These are phyloP conservation scores for Magnolia sinica DNA, from an alignment of 164 flowering plant genomes.

Conservation along the genomic window DNA sequence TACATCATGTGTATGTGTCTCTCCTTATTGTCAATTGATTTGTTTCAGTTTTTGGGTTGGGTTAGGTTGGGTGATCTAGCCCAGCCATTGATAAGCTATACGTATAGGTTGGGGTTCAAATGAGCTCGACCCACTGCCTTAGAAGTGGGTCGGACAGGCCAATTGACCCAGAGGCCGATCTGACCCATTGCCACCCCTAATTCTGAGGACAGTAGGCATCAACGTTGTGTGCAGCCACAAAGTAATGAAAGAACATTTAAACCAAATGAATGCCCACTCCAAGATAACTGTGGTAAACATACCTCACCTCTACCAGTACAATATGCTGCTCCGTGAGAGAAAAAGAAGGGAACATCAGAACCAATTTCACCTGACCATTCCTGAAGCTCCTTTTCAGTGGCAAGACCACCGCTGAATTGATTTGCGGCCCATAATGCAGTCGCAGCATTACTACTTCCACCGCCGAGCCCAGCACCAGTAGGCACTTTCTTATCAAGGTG, in stretches of 20 bases:
- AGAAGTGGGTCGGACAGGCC: background rate
- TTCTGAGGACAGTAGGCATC: background rate
- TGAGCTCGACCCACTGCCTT: background rate
- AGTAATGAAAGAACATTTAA: background rate
- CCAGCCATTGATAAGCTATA: background rate
- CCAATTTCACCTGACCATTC: slow-evolving; percentile 98
- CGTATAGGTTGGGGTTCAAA: background rate
- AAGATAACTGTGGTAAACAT: slow-evolving; percentile 18
- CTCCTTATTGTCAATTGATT: background rate
- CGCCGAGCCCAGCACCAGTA: slow-evolving; percentile 98
- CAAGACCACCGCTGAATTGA: slow-evolving; percentile 73
- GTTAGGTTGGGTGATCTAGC: background rate
- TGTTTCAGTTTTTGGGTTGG: background rate
- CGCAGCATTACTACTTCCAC: slow-evolving; percentile 99
- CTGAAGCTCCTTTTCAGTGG: slow-evolving; percentile 85
- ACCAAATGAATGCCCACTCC: background rate
- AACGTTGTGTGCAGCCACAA: background rate
- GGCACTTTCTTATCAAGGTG: slow-evolving; percentile 96
- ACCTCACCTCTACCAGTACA: slow-evolving; percentile 99
- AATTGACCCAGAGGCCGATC: background rate
- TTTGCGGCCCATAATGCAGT: slow-evolving; percentile 99
- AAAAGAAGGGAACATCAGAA: slow-evolving; percentile 95
- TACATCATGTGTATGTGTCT: background rate
- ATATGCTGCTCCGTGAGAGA: slow-evolving; percentile 94
- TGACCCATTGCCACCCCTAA: background rate